phyloP scores from a whole-genome alignment of 148 eudicot genomes.

The Silene latifolia region DNA sequence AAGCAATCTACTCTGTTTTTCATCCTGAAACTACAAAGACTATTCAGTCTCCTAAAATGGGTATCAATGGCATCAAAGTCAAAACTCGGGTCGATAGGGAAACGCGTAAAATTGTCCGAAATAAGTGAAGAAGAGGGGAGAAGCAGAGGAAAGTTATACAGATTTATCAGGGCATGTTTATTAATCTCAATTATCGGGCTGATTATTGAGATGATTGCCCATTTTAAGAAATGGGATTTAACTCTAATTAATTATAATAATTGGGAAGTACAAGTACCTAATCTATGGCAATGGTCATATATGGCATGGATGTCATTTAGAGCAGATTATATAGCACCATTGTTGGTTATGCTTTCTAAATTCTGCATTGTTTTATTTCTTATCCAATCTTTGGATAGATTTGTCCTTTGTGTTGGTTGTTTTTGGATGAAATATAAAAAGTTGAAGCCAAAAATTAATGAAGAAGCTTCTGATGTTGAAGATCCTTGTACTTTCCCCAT shows the following conservation, averaged over 20 bases:
- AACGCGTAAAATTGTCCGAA: slow-evolving; percentile 14
- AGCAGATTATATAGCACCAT: slow-evolving; percentile 41
- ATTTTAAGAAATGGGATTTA: slow-evolving; percentile 29
- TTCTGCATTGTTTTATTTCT: slow-evolving; percentile 38
- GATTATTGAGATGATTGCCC: slow-evolving; percentile 25
- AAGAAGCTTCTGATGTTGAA: slow-evolving; percentile 18
- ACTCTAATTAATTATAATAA: not conserved
- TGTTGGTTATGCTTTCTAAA: slow-evolving; percentile 34
- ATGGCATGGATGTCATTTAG: slow-evolving; percentile 33
- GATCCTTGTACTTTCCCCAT: slow-evolving; percentile 26
- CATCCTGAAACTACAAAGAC: slow-evolving; percentile 30
- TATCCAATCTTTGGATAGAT: slow-evolving; percentile 43
- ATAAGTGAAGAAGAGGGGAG: slow-evolving; percentile 21
- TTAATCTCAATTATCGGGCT: slow-evolving; percentile 20
- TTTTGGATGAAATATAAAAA: slow-evolving; percentile 39
- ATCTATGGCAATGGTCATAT: slow-evolving; percentile 23
- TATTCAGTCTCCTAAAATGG: slow-evolving; percentile 24
- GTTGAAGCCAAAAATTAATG: slow-evolving; percentile 29
- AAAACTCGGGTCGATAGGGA: slow-evolving; percentile 9
- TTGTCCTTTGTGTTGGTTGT: slow-evolving; percentile 41
- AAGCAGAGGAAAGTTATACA: slow-evolving; percentile 23
- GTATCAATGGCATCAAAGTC: slow-evolving; percentile 8
- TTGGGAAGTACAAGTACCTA: slow-evolving; percentile 8
- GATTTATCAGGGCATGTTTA: slow-evolving; percentile 21
- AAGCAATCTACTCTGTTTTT: slow-evolving; percentile 32